Conservation (phyloP, 441 rosid species). For the Euphorbia celastroides region DNA sequence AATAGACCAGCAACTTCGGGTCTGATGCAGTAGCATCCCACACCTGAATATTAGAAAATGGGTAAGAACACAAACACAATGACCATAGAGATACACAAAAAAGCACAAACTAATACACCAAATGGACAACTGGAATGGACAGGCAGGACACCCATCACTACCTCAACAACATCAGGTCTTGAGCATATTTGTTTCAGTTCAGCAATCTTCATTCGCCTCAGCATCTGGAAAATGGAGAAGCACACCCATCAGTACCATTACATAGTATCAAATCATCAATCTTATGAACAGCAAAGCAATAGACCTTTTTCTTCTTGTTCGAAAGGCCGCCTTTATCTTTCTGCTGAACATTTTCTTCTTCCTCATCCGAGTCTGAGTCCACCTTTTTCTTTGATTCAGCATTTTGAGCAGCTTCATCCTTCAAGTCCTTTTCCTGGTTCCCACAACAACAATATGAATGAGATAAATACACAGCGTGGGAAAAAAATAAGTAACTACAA, state of each 20-base stretch:
- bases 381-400: conserved; percentile 53
- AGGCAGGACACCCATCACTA: conserved; percentile 20
- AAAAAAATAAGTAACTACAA: not conserved
- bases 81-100: not conserved
- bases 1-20: conserved; percentile 87
- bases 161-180: conserved; percentile 99
- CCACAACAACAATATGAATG: not conserved
- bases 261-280: not conserved
- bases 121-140: not conserved
- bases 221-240: conserved; percentile 44
- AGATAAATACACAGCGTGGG: not conserved
- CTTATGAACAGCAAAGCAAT: not conserved
- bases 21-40: conserved; percentile 99
- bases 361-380: conserved; percentile 74
- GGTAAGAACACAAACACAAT: conserved; percentile 3
- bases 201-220: conserved; percentile 94
- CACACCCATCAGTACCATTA: not conserved
- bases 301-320: conserved; percentile 94
- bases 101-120: not conserved
- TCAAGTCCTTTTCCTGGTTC: conserved; percentile 54
- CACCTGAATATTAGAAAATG: conserved; percentile 44
- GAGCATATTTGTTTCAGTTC: conserved; percentile 86
- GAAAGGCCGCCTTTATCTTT: conserved; percentile 79
- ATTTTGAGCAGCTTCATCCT: conserved; percentile 59
- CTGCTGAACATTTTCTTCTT: conserved; percentile 52